Evolutionary conservation across 306 rosid genomes (phyloP), one percentile per base, ranked within the genome.

Genomic region (Vigna radiata): DNA sequence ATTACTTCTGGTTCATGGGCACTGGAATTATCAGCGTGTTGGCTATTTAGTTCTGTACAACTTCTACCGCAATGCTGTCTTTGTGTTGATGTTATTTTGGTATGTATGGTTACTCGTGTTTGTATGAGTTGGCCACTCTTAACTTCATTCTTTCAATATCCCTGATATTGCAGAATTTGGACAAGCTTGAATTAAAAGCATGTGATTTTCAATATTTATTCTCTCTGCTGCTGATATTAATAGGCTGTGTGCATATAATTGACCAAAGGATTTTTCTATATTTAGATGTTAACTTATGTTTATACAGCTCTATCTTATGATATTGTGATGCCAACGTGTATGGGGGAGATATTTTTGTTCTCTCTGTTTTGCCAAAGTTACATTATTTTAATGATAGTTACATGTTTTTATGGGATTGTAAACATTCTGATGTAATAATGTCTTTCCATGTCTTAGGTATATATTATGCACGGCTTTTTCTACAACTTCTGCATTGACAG

Each of bases 61-160:
- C 90, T 96, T 96, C 85, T 96, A 96, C 86, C 93, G 99, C 55
- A 96, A 96, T 53, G 99, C 99, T 77, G 99, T 96, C 83, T 96
- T 96, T 72, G 99, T 96, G 52, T 36, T 96, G 88, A 91, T 96
- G 95, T 87, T 96, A 55, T 96, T 96, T 85, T 96, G 99, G 99
- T 96, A 86, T 75, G 96, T 72, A 46, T 54, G 8, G 48, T 68
- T 60, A 18, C 71, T 37, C 21, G 6, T 27, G 21, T 68, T 70
- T 46, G 25, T 73, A 16, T 48, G 44, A 64, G 39, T 55, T 61
- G 50, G 56, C n/a, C 46, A 33, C 49, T 54, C 4, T 70, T 53
- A 44, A 33, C 39, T 74, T 44, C 1, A 64, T 64, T 54, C 33
- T 50, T 68, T 29, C 6, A 25, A 43, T 14, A 44, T 15, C 37